Evolutionary conservation across 257 asterid genomes (phyloP).

Genomic region (Ophiorrhiza pumila): DNA sequence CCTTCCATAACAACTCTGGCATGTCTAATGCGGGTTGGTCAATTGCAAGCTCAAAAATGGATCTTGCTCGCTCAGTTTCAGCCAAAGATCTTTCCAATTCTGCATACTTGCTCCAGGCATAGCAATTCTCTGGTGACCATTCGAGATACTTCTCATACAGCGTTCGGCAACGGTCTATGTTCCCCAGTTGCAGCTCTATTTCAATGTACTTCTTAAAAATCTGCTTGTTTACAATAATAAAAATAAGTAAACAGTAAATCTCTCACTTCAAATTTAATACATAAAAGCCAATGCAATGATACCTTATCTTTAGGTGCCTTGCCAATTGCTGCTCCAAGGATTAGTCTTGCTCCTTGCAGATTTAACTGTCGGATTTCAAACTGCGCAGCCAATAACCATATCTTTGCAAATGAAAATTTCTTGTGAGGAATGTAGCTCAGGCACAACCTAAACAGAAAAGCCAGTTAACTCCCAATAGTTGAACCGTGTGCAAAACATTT

Average conservation of each 20-base stretch:
- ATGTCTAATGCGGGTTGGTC: constrained; percentile 93
- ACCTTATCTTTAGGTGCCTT: constrained; percentile 50
- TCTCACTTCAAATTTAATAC: not conserved
- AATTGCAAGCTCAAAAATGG: constrained; percentile 90
- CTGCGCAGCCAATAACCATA: constrained; percentile 95
- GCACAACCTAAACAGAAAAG: constrained; percentile 15
- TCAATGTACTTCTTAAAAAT: constrained; percentile 94
- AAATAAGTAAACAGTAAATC: constrained; percentile 12
- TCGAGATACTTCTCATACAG: constrained; percentile 79
- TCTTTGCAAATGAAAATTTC: constrained; percentile 82
- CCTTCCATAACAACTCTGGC: constrained; percentile 99
- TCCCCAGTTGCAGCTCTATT: constrained; percentile 87
- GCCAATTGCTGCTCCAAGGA: constrained; percentile 44
- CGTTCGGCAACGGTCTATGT: constrained; percentile 81
- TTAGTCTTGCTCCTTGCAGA: constrained; percentile 39
- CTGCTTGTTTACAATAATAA: constrained; percentile 41
- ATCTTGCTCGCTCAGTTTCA: constrained; percentile 92
- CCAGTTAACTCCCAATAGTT: not conserved
- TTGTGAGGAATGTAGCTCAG: constrained; percentile 32
- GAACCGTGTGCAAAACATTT: not conserved
- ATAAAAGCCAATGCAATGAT: constrained; percentile 18
- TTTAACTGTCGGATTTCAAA: constrained; percentile 81
- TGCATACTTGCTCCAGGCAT: constrained; percentile 92
- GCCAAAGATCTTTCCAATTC: constrained; percentile 77
- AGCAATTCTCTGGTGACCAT: constrained; percentile 94